Percentiles rank a stretch among this genome's conserved stretches.
phyloP scores from a whole-genome alignment of 306 rosid genomes.

The Argentina anserina region DNA sequence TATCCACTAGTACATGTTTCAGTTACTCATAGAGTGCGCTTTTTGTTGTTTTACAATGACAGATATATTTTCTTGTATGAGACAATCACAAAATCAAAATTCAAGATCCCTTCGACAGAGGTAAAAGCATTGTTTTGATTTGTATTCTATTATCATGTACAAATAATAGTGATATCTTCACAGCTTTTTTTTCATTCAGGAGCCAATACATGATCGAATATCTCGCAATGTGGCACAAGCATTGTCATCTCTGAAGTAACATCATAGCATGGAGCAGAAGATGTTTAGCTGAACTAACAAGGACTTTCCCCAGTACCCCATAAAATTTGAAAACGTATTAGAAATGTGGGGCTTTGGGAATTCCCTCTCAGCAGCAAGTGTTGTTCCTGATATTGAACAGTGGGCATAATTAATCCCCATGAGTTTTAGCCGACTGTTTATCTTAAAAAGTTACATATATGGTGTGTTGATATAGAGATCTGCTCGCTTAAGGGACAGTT shows the following conservation, averaged over 20 bases:
- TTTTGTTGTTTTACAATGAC: slow-evolving; percentile 23
- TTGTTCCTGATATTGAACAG: background rate
- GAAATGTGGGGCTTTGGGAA: background rate
- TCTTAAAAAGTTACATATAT: background rate
- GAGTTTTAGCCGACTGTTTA: background rate
- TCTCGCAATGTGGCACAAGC: slow-evolving; percentile 74
- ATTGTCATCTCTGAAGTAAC: slow-evolving; percentile 47
- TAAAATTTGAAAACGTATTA: background rate
- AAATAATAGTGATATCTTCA: slow-evolving; percentile 3
- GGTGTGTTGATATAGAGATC: background rate
- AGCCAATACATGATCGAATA: slow-evolving; percentile 75
- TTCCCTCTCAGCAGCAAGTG: background rate
- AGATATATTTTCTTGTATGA: slow-evolving; percentile 90
- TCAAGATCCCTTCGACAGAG: slow-evolving; percentile 51
- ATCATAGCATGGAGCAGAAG: background rate
- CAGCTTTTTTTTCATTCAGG: slow-evolving; percentile 38
- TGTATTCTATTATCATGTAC: background rate
- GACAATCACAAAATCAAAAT: slow-evolving; percentile 77
- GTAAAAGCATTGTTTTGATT: slow-evolving; percentile 31
- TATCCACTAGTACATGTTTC: background rate
- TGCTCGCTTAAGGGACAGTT: no score
- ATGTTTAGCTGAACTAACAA: background rate
- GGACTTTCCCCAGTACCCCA: background rate
- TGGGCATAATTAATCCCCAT: background rate
- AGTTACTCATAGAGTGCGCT: background rate